phyloP scores from a whole-genome alignment of 768 basidiomycete genomes.

The Boletellus ananas region DNA sequence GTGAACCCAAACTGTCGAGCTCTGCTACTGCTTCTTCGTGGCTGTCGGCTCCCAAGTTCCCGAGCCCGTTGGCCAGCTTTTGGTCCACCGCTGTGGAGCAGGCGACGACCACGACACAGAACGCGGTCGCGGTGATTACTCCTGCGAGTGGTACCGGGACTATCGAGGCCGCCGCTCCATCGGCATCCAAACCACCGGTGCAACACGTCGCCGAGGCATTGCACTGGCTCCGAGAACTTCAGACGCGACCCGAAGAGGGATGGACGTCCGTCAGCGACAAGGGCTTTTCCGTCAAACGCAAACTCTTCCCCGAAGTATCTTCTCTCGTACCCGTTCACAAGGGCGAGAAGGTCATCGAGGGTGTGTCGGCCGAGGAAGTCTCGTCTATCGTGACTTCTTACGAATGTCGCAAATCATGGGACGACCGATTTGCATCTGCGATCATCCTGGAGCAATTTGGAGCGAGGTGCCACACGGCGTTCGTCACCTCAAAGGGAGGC shows the following conservation, averaged over 20 bases:
- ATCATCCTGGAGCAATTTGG: slow-evolving; percentile 74
- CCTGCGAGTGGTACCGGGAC: slow-evolving; percentile 41
- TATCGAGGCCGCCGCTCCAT: slow-evolving; percentile 41
- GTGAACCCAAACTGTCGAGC: slow-evolving; percentile 11
- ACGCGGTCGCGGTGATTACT: slow-evolving; percentile 73
- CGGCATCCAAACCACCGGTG: slow-evolving; percentile 64
- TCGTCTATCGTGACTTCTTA: slow-evolving; percentile 66
- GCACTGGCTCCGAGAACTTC: slow-evolving; percentile 71
- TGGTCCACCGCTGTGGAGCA: slow-evolving; percentile 74
- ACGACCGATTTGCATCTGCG: slow-evolving; percentile 76
- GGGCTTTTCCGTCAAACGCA: slow-evolving; percentile 71
- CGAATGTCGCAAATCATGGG: slow-evolving; percentile 78
- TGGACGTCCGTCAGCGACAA: slow-evolving; percentile 81
- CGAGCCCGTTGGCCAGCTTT: slow-evolving; percentile 68
- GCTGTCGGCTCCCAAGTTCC: slow-evolving; percentile 59
- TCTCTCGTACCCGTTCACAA: slow-evolving; percentile 79
- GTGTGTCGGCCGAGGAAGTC: slow-evolving; percentile 90
- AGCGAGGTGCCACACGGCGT: slow-evolving; percentile 65
- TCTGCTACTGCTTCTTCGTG: slow-evolving; percentile 34
- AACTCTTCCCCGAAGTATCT: slow-evolving; percentile 73
- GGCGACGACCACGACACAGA: slow-evolving; percentile 68
- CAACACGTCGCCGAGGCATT: slow-evolving; percentile 81
- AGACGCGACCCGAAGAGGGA: slow-evolving; percentile 53
- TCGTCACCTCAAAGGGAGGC: slow-evolving; percentile 67
- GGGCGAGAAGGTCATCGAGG: slow-evolving; percentile 89